Conservation (phyloP, 345 rosid genomes). For the Clausena lansium region DNA sequence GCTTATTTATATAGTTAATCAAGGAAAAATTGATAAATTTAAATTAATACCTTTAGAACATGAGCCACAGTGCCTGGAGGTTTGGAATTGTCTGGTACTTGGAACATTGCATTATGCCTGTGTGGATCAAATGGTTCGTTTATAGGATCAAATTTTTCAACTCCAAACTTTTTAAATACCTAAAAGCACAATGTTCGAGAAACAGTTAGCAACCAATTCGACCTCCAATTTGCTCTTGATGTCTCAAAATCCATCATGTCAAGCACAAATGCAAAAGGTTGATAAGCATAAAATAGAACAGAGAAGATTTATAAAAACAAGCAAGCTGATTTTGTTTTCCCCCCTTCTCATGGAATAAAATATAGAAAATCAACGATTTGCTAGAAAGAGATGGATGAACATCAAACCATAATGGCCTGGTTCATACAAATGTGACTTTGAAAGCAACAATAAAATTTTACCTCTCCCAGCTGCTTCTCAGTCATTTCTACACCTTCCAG, state of each 20-base stretch:
- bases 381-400: background rate
- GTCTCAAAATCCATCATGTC: background rate
- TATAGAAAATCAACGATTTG: background rate
- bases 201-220: slow-evolving; percentile 12
- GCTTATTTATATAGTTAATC: background rate
- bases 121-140: slow-evolving; percentile 91
- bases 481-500: slow-evolving; percentile 98
- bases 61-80: slow-evolving; percentile 80
- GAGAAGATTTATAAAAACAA: background rate
- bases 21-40: background rate
- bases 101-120: slow-evolving; percentile 79
- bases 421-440: background rate
- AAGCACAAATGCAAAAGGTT: background rate
- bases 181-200: slow-evolving; percentile 24
- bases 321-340: background rate
- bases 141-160: slow-evolving; percentile 70
- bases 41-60: slow-evolving; percentile 68
- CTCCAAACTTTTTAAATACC: slow-evolving; percentile 75
- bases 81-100: slow-evolving; percentile 78
- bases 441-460: slow-evolving; percentile 15
- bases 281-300: background rate
- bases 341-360: background rate
- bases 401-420: background rate
- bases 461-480: slow-evolving; percentile 89
- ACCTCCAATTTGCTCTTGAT: background rate